Percentiles rank a stretch among this genome's conserved stretches.
Conservation (phyloP, 306 rosid species). For the Dryas octopetala region DNA sequence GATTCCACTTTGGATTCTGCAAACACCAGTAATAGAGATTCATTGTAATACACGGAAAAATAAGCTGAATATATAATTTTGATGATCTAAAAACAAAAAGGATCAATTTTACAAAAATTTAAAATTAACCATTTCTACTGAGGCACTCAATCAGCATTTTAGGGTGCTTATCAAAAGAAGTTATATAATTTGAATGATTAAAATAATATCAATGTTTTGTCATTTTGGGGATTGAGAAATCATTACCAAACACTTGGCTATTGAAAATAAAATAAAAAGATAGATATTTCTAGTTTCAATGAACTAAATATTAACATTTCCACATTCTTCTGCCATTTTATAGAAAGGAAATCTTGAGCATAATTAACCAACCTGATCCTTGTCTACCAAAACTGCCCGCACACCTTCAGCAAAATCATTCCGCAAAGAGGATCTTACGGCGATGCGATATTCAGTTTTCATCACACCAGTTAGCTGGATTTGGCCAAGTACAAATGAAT, state of each 20-base stretch:
- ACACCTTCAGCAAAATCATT: conserved; percentile 94
- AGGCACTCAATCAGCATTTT: no score
- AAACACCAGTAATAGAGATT: background rate
- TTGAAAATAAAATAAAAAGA: no score
- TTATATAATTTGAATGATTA: no score
- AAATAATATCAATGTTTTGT: no score
- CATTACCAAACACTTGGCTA: no score
- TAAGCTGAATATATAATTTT: background rate
- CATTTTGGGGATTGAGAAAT: no score
- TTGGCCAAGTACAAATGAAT: conserved; percentile 19
- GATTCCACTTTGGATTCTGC: conserved; percentile 95
- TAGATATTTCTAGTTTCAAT: background rate
- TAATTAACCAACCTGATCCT: conserved; percentile 76
- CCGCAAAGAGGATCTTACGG: conserved; percentile 77
- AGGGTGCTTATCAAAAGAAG: no score
- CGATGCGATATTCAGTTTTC: conserved; percentile 89
- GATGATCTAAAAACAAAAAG: background rate
- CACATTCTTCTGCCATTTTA: conserved; percentile 13
- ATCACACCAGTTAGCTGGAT: conserved; percentile 75
- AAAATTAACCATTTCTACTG: background rate
- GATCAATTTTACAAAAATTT: background rate
- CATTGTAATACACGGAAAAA: background rate
- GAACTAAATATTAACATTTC: background rate
- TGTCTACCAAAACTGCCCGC: conserved; percentile 90
- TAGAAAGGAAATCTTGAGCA: conserved; percentile 14